Percentiles rank a stretch among this genome's conserved stretches.
These are phyloP conservation scores for Scenedesmus sp. DNA, from an alignment of 163 green algal genomes.

Conservation along the genomic window DNA sequence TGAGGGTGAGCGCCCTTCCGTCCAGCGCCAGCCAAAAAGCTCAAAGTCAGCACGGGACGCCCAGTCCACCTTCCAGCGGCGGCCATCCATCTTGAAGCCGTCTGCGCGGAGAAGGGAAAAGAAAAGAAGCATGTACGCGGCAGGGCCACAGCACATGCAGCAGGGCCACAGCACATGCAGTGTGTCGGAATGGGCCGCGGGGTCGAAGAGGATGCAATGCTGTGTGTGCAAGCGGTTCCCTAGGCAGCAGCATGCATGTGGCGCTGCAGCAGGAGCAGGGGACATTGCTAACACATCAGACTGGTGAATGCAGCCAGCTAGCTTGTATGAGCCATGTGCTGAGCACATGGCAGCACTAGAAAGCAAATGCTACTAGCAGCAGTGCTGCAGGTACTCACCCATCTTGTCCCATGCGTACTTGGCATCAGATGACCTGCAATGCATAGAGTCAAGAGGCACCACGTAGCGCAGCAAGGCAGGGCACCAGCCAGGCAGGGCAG, in stretches of 20 bases:
- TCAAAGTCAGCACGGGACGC: constrained; percentile 60
- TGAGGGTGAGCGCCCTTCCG: constrained; percentile 48
- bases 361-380: neutral
- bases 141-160: neutral
- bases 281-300: neutral
- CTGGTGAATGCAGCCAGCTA: too few species aligned
- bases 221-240: too few species aligned
- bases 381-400: constrained; percentile 22
- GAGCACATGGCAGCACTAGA: neutral
- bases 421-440: constrained; percentile 55
- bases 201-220: too few species aligned
- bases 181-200: neutral
- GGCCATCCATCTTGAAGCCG: constrained; percentile 65
- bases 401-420: constrained; percentile 60
- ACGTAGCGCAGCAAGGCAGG: neutral
- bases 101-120: constrained; percentile 23
- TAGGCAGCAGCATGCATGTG: too few species aligned
- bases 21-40: constrained; percentile 66
- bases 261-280: too few species aligned
- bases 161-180: neutral
- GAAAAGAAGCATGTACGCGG: neutral
- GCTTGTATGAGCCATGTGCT: too few species aligned
- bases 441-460: neutral
- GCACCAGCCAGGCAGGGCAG: neutral
- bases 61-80: constrained; percentile 67